Base-by-base conservation (phyloP, 306 rosid genomes). In the Glycyrrhiza uralensis region DNA sequence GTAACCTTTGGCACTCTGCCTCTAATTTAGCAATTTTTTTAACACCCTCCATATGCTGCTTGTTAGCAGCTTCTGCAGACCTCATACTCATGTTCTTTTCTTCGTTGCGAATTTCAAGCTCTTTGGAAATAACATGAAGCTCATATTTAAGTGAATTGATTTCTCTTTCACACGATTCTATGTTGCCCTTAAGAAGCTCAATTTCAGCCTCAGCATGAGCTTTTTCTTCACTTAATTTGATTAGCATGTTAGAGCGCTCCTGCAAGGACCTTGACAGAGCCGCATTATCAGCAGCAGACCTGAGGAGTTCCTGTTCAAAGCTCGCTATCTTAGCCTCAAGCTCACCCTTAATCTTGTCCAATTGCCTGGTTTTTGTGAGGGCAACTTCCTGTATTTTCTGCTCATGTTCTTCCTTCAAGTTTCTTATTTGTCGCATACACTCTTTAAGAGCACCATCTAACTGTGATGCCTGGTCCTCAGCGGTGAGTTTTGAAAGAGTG, bases 61-160 rank as follows among this genome's bases (percentile, higher is more conserved):
- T 95, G 87, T 91, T 95, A 39, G 96, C 99, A 74, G 59, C 96
- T 76, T 95, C 99, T 63, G 99, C 99, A 49, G 99, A 91, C 77
- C 93, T 91, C 82, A 95, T 84, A 80, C 97, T 85, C 99, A 95
- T 95, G 87, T 95, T 91, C 87, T 92, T 95, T 81, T 95, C 99
- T 80, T 95, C 99, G 30, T 87, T 95, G 19, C 99, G 99, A 76
- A 95, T 95, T 73, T 95, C 99, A 23, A 95, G 96, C 90, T 95
- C 99, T 78, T 91, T 95, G 78, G 96, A 70, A 47, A 76, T 82
- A 65, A 95, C 68, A 60, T 95, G 99, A 41, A 86, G 90, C 83
- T 95, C 99, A 52, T 95, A 95, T 71, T 91, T 95, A 47, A 88
- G 91, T 7, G 97, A 95, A 84, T 89, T 87, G 80, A 95, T 88